Evolutionary conservation across 768 basidiomycete genomes (phyloP), one percentile per base, ranked within the genome.

Genomic region (Leccinum longicurvipes): DNA sequence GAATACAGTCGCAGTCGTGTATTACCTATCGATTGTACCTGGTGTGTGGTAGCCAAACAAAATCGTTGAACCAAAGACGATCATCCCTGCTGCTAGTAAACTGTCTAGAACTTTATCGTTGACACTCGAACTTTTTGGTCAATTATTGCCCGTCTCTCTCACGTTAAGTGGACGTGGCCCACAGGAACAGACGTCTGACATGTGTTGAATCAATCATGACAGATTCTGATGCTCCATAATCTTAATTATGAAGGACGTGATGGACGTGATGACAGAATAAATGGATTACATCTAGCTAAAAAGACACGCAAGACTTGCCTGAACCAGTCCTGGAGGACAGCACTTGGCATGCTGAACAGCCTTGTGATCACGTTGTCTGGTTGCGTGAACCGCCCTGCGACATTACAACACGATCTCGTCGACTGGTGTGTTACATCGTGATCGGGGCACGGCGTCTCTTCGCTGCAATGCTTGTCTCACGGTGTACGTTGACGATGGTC

Each of bases 361-460:
- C 27, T 39, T 15, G 6, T 28, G 54, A 29, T n/a, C 25, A 54
- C 6, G 27, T n/a, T n/a, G n/a, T 48, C 32, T 15, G 28, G 32
- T 45, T 51, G 77, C 69, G 87, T 70, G 88, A 86, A 28, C 78
- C 82, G 29, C 84, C 85, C 6, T 82, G 80, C 57, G 76, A 70
- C 44, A 89, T 77, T 45, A 83, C 76, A 14, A 82, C 81, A 63
- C 84, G 82, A 60, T 79, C 73, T 52, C 85, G 83, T 47, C 75
- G 72, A 44, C 67, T 6, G n/a, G 10, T 24, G 19, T 77, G 73
- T 45, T 21, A 12, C 36, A 87, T 69, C 65, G 88, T 83, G 11
- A 83, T 83, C 23, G 85, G 86, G 9, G 84, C 84, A 64, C 85
- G 86, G 61, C 77, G 76, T 50, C 86, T 79, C 67, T 76, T 81